Evolutionary conservation across 192 early-diverging fungal genomes (phyloP), one percentile per base, ranked within the genome.

Genomic region (Jimgerdemannia flammicorona): DNA sequence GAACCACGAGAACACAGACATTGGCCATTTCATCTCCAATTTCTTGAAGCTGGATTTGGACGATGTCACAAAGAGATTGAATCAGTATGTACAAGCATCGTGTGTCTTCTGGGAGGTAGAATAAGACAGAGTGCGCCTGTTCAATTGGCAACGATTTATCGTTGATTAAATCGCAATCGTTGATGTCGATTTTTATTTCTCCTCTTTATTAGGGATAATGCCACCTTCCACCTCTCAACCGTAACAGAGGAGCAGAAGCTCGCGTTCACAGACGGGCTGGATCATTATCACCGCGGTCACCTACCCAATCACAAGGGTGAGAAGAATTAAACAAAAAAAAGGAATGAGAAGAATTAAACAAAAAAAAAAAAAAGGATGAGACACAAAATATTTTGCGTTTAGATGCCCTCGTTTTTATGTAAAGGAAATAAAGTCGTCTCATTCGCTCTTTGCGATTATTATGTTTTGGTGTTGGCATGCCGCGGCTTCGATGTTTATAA

Each of bases 1-100:
- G 41, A 95, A 90, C 86, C 91, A 93, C 79, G 95, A 97, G 75
- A 97, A 97, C 84, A 97, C 91, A 4, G 90, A 95, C 4, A 90
- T 97, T 78, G 93, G 93, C 71, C 14, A 84, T 39, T 94, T 95
- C 70, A 91, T 97, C 40, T 81, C 80, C 43, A 64, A 86, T 4
- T 69, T 73, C 40, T 76, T 96, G 70, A 87, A 81, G 2, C 80
- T 97, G 64, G 86, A 93, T 79, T 78, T 95, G 20, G 77, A 81
- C 3, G 71, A 77, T 6, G 75, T 94, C 11, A 93, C 94, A n/a
- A 68, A 72, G 20, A 79, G 84, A 71, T 83, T 95, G 59, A 87
- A 79, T 59, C 6, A 0, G 66, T 40, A 75, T 65, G 83, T 59
- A 59, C 14, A 14, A 59, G 49, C 14, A 59, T 6, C 8, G 14